Conservation (phyloP, 805 yeast species). For the Yarrowia divulgata region DNA sequence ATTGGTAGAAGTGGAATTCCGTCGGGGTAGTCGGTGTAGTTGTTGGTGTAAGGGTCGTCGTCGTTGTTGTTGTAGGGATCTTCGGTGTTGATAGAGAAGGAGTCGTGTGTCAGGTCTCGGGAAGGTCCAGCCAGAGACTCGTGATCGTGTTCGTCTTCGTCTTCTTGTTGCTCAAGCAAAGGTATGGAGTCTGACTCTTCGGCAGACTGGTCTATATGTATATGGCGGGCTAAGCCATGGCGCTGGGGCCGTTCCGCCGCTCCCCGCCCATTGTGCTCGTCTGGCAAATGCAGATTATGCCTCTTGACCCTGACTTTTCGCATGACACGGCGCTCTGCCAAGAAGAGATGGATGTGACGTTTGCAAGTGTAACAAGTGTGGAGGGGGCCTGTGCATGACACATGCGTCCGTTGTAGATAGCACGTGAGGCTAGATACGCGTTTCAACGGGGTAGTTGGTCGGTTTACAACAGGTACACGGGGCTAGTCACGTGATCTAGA, state of each 20-base stretch:
- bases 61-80: background rate
- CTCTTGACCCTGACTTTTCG: slow-evolving; percentile 27
- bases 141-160: background rate
- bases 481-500: background rate
- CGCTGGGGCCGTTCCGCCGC: background rate
- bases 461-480: too few relatives aligned
- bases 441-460: too few relatives aligned
- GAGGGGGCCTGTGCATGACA: slow-evolving; percentile 5
- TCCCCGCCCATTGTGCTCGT: slow-evolving; percentile 15
- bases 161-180: background rate
- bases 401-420: background rate
- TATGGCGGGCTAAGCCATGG: background rate
- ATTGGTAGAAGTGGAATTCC: slow-evolving; percentile 9
- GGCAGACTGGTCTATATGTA: slow-evolving; percentile 16
- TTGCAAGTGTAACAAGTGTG: background rate
- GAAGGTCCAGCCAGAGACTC: slow-evolving; percentile 27
- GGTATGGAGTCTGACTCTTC: slow-evolving; percentile 7
- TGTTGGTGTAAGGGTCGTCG: background rate
- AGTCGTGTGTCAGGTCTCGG: slow-evolving; percentile 8
- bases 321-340: slow-evolving; percentile 35
- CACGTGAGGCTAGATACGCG: too few relatives aligned
- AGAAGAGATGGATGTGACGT: slow-evolving; percentile 8
- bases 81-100: background rate
- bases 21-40: slow-evolving; percentile 7
- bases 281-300: slow-evolving; percentile 33